phyloP scores from a whole-genome alignment of 306 rosid genomes.

The Medicago lupulina region DNA sequence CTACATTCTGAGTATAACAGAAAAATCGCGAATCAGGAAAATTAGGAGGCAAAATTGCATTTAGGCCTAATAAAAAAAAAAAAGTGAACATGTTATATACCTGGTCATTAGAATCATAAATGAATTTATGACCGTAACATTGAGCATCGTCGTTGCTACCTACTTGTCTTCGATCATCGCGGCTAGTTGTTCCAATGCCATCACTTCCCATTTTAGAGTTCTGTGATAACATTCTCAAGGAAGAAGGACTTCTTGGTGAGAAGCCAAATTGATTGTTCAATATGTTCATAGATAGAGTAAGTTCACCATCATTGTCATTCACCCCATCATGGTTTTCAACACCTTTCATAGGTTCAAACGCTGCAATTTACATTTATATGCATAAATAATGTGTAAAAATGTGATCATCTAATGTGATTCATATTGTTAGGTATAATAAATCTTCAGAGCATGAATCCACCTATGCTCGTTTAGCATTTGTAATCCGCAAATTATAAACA shows the following conservation, averaged over 20 bases:
- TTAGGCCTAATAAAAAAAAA: background rate
- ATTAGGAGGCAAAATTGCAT: background rate
- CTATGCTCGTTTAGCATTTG: background rate
- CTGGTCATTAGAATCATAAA: conserved; percentile 56
- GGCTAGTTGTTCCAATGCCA: conserved; percentile 42
- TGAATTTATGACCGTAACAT: conserved; percentile 53
- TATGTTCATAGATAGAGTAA: conserved; percentile 57
- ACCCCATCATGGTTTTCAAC: conserved; percentile 50
- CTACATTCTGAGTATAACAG: conserved; percentile 55
- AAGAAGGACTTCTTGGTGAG: conserved; percentile 56
- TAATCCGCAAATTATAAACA: conserved; percentile 3
- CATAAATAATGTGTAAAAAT: background rate
- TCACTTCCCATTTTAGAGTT: conserved; percentile 40
- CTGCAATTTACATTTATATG: conserved; percentile 50
- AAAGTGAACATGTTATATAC: conserved; percentile 41
- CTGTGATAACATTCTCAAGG: conserved; percentile 43
- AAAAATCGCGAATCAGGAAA: background rate
- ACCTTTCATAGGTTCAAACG: conserved; percentile 52
- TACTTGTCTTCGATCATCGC: conserved; percentile 50
- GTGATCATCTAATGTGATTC: background rate
- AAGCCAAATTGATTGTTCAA: conserved; percentile 67
- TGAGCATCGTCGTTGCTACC: conserved; percentile 44
- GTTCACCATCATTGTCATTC: conserved; percentile 50
- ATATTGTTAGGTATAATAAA: background rate
- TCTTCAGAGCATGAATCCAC: background rate